These are phyloP conservation scores for Silene latifolia DNA, from an alignment of 148 eudicot genomes.

Conservation along the genomic window DNA sequence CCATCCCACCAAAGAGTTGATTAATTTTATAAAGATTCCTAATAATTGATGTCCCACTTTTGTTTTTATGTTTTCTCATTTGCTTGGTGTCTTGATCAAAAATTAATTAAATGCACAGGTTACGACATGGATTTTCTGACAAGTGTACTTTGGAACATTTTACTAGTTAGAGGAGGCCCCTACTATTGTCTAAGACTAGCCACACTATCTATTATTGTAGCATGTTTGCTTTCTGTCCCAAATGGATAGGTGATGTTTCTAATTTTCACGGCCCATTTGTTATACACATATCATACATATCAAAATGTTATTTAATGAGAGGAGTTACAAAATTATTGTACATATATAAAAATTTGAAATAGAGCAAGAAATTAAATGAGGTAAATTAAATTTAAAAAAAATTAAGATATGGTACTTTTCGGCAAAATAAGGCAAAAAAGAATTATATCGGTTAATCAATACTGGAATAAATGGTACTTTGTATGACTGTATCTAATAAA, in stretches of 20 bases:
- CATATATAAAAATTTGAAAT: no score
- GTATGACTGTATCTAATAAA: no score
- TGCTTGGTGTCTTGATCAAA: not conserved
- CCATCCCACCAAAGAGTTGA: no score
- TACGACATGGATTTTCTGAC: constrained; percentile 11
- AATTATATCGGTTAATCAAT: no score
- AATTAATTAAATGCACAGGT: not conserved
- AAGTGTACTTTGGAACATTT: constrained; percentile 10
- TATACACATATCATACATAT: no score
- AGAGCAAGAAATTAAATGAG: no score
- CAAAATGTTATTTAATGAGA: no score
- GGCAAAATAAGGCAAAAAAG: no score
- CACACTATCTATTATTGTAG: not conserved
- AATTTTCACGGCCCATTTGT: not conserved
- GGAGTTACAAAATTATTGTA: no score
- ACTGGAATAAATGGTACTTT: no score
- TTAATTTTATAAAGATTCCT: not conserved
- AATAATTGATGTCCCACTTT: constrained; percentile 10
- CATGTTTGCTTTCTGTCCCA: constrained; percentile 1
- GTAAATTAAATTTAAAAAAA: no score
- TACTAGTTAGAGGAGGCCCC: constrained; percentile 2
- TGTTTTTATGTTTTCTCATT: not conserved
- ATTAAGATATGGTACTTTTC: no score
- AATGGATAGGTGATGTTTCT: not conserved
- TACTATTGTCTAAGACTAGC: not conserved